A percentile compares a stretch with the other conserved stretches of the same genome.
Conservation (phyloP, 2,329 filamentous ascomycete species). For the Sarocladium brachiariae region DNA sequence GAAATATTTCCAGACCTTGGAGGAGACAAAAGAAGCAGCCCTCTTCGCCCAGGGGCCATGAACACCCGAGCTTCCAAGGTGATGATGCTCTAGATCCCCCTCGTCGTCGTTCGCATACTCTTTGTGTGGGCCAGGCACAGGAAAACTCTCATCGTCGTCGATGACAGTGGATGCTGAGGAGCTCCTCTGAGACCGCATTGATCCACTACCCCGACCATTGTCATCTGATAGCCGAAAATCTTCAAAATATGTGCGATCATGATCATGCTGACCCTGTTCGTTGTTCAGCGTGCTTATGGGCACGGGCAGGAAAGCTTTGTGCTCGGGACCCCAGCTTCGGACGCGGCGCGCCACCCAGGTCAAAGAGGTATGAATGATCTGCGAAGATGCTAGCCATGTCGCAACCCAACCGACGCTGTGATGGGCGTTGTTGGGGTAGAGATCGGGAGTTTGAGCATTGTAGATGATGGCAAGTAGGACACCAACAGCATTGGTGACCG, state of each 20-base stretch:
- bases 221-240: constrained; percentile 59
- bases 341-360: background rate
- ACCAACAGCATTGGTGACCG: constrained; percentile 56
- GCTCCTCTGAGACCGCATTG: constrained; percentile 58
- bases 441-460: constrained; percentile 72
- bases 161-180: constrained; percentile 53
- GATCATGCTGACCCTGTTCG: background rate
- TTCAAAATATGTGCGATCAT: constrained; percentile 34
- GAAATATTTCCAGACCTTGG: constrained; percentile 50
- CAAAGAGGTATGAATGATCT: constrained; percentile 62
- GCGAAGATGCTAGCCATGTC: constrained; percentile 63
- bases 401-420: constrained; percentile 82
- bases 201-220: constrained; percentile 69
- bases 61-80: background rate
- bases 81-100: constrained; percentile 27
- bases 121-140: constrained; percentile 30
- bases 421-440: constrained; percentile 85
- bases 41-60: constrained; percentile 40
- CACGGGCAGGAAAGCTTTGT: constrained; percentile 55
- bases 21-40: constrained; percentile 49
- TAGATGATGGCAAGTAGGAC: constrained; percentile 63
- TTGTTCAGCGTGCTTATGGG: constrained; percentile 46
- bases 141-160: constrained; percentile 38
- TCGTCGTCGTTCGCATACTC: constrained; percentile 45
- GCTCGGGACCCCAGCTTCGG: constrained; percentile 32